These are phyloP conservation scores for Cordyceps cicadae DNA, from an alignment of 2,329 filamentous ascomycete genomes.

Conservation along the genomic window DNA sequence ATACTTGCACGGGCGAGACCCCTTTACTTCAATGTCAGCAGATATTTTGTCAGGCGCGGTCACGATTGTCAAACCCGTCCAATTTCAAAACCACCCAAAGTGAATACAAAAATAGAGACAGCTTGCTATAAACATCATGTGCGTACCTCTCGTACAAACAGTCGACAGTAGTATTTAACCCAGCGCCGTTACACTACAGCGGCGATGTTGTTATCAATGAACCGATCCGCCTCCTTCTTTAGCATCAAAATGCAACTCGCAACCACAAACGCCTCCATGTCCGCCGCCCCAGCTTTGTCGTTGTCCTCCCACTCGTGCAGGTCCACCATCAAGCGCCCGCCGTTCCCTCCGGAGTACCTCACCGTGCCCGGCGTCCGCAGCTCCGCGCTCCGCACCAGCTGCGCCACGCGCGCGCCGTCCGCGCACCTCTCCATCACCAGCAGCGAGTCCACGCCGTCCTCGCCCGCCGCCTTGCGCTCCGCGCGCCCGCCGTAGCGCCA, in stretches of 20 bases:
- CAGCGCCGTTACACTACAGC: constrained; percentile 6
- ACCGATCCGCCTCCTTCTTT: constrained; percentile 18
- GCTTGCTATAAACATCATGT: background rate
- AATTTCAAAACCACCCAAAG: too few relatives aligned
- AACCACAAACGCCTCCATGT: constrained; percentile 17
- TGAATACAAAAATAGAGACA: background rate
- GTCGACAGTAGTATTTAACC: background rate
- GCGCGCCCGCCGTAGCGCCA: constrained; percentile 16
- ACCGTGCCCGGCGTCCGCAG: constrained; percentile 16
- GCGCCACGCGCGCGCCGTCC: constrained; percentile 12
- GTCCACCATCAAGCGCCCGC: constrained; percentile 18
- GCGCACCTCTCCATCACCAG: constrained; percentile 14
- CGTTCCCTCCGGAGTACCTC: constrained; percentile 17
- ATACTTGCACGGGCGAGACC: too few relatives aligned
- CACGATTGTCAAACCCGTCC: too few relatives aligned
- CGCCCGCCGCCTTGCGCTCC: constrained; percentile 11
- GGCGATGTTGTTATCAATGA: constrained; percentile 16
- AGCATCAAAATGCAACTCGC: constrained; percentile 18
- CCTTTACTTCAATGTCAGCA: too few relatives aligned
- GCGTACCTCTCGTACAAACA: background rate
- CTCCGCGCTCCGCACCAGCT: constrained; percentile 17
- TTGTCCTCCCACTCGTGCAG: constrained; percentile 14
- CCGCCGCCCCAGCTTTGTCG: constrained; percentile 10
- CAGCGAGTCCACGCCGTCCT: constrained; percentile 13
- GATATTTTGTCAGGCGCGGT: too few relatives aligned